Percentiles rank a stretch among this genome's conserved stretches.
Evolutionary conservation across 2,329 filamentous ascomycete species (phyloP).

Genomic region (Exophiala dermatitidis): DNA sequence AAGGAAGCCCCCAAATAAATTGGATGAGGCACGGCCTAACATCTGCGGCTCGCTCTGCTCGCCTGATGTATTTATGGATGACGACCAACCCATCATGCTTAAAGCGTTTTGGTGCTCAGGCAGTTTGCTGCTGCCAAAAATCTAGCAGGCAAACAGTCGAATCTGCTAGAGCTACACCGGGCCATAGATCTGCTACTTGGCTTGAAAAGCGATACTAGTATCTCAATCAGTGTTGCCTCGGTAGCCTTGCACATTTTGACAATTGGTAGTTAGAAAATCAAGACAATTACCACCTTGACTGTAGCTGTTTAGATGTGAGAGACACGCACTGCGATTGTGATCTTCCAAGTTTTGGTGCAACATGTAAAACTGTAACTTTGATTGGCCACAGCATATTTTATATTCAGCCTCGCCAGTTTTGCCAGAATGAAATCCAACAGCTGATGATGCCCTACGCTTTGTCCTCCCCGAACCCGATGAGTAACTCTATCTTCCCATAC

Average conservation of each 20-base stretch:
- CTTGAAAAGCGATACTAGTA: slow-evolving; percentile 13
- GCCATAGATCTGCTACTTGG: slow-evolving; percentile 17
- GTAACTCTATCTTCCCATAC: too few species aligned
- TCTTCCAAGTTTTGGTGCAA: too few species aligned
- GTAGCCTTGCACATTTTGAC: slow-evolving; percentile 19
- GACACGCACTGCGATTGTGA: background rate
- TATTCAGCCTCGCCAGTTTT: too few species aligned
- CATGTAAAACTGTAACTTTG: too few species aligned
- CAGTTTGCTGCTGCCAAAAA: slow-evolving; percentile 12
- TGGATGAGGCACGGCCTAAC: slow-evolving; percentile 3
- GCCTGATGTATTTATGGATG: slow-evolving; percentile 17
- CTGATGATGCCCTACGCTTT: too few species aligned
- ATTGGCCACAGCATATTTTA: too few species aligned
- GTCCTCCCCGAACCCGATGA: too few species aligned
- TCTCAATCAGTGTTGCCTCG: slow-evolving; percentile 13
- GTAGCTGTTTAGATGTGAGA: background rate
- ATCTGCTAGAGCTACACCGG: slow-evolving; percentile 13
- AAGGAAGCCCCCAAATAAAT: slow-evolving; percentile 69
- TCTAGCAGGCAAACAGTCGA: slow-evolving; percentile 16
- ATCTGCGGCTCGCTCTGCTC: slow-evolving; percentile 11
- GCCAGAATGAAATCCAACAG: too few species aligned
- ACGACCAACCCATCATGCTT: slow-evolving; percentile 13
- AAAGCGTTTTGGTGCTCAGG: slow-evolving; percentile 13
- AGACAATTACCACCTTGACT: slow-evolving; percentile 11
- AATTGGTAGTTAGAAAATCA: slow-evolving; percentile 22